A percentile compares a stretch with the other conserved stretches of the same genome.
phyloP scores from a whole-genome alignment of 257 asterid genomes.

The Marsdenia floribunda region DNA sequence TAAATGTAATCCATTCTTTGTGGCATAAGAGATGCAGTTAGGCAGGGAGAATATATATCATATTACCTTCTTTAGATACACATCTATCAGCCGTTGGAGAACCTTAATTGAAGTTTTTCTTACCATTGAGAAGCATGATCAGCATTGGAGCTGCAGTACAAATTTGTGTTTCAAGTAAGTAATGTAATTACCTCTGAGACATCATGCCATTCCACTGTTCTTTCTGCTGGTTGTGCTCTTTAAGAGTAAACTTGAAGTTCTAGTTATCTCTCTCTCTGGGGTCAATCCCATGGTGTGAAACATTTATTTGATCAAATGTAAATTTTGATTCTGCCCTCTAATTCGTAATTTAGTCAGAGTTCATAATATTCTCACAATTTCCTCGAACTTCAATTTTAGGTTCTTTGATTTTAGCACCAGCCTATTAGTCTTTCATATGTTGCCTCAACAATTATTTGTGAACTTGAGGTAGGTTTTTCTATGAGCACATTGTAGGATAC shows the following conservation, averaged over 20 bases:
- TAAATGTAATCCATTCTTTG: not conserved
- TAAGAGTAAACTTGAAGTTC: not conserved
- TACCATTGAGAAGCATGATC: slow-evolving; percentile 14
- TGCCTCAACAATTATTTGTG: not conserved
- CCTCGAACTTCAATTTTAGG: not conserved
- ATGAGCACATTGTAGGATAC: not conserved
- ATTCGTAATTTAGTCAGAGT: not conserved
- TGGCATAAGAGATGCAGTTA: not conserved
- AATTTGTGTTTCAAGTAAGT: slow-evolving; percentile 19
- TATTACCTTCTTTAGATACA: slow-evolving; percentile 2
- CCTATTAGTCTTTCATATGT: not conserved
- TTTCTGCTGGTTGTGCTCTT: slow-evolving; percentile 12
- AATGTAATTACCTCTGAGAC: slow-evolving; percentile 9
- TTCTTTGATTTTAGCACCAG: not conserved
- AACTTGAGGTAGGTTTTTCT: not conserved
- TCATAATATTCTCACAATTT: slow-evolving; percentile 2
- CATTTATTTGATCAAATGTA: not conserved
- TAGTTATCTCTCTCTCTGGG: not conserved
- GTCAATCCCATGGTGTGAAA: not conserved
- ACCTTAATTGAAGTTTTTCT: slow-evolving; percentile 2
- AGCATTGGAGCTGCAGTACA: slow-evolving; percentile 18
- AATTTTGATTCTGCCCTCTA: not conserved
- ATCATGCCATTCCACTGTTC: slow-evolving; percentile 4
- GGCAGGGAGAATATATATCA: not conserved
- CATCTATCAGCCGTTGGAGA: slow-evolving; percentile 6